These are phyloP conservation scores for Trypanosomatidae sp. DNA, from an alignment of 208 protist species.

Conservation along the genomic window DNA sequence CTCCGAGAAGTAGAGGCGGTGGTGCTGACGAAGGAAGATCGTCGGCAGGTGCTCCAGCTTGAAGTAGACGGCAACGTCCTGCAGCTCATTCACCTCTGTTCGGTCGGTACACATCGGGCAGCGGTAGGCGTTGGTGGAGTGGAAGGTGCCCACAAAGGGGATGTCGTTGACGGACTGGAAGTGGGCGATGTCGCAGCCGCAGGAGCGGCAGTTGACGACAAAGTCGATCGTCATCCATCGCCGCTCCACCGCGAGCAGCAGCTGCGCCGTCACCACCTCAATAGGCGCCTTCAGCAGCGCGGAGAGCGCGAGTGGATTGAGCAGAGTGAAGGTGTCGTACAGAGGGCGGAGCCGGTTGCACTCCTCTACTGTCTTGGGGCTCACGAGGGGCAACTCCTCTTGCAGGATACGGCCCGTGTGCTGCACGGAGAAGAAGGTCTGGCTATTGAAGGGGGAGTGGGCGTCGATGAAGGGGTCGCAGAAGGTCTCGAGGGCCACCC, in stretches of 20 bases:
- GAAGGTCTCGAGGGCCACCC: constrained; percentile 54
- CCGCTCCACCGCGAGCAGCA: constrained; percentile 70
- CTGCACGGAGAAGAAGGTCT: constrained; percentile 50
- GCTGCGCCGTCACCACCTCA: constrained; percentile 68
- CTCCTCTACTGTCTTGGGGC: constrained; percentile 24
- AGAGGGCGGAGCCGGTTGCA: constrained; percentile 52
- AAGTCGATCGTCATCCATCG: constrained; percentile 57
- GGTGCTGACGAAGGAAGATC: constrained; percentile 48
- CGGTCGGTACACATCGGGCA: constrained; percentile 82
- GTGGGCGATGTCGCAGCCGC: constrained; percentile 70
- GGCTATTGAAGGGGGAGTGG: constrained; percentile 44
- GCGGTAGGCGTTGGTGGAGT: constrained; percentile 56
- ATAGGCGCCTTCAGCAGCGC: constrained; percentile 51
- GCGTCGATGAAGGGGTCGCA: constrained; percentile 43
- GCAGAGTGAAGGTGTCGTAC: constrained; percentile 68
- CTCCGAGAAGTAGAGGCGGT: constrained; percentile 67
- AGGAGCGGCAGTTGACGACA: constrained; percentile 75
- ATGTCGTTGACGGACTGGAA: constrained; percentile 60
- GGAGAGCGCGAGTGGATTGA: constrained; percentile 68
- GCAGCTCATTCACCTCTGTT: constrained; percentile 52
- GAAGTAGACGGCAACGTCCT: constrained; percentile 71
- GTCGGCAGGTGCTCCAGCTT: constrained; percentile 36
- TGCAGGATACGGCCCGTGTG: constrained; percentile 35
- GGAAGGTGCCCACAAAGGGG: constrained; percentile 60
- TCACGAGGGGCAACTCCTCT: constrained; percentile 35